phyloP scores from a whole-genome alignment of 1,284 basidiomycete genomes.

The Phenoliferia sp. region DNA sequence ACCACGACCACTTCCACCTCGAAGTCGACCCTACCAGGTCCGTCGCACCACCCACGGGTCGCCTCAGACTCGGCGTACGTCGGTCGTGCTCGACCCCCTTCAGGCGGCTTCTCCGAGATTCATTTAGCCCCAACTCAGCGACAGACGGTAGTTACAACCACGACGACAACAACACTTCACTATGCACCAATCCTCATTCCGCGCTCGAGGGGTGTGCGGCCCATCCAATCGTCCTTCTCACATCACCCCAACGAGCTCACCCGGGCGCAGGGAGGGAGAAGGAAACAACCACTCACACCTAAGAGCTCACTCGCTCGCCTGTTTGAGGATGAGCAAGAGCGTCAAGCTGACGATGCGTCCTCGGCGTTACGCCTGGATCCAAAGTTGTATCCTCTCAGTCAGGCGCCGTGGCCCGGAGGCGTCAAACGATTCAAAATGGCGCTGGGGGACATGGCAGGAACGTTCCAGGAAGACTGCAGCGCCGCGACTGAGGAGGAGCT shows the following conservation, averaged over 20 bases:
- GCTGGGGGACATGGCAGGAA: constrained; percentile 19
- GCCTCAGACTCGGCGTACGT: background rate
- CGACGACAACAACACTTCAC: constrained; percentile 36
- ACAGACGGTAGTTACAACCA: constrained; percentile 36
- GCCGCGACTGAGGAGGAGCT: background rate
- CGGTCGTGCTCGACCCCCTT: background rate
- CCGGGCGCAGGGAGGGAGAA: background rate
- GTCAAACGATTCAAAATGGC: constrained; percentile 13
- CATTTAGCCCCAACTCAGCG: constrained; percentile 34
- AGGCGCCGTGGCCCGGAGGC: constrained; percentile 13
- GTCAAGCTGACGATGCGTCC: constrained; percentile 3
- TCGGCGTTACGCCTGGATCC: constrained; percentile 18
- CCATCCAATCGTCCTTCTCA: constrained; percentile 17
- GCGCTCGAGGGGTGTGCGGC: constrained; percentile 12
- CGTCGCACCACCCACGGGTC: background rate
- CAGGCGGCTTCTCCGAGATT: constrained; percentile 23
- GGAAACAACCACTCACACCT: background rate
- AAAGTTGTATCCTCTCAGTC: constrained; percentile 27
- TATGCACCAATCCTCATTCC: constrained; percentile 38
- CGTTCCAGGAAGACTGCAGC: constrained; percentile 11
- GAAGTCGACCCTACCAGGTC: background rate
- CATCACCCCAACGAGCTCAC: background rate
- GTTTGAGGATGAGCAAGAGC: constrained; percentile 1
- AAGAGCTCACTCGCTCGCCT: constrained; percentile 1
- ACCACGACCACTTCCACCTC: background rate